Conservation (phyloP, 1,139 yeast genomes). For the Debaryomyces sp. region DNA sequence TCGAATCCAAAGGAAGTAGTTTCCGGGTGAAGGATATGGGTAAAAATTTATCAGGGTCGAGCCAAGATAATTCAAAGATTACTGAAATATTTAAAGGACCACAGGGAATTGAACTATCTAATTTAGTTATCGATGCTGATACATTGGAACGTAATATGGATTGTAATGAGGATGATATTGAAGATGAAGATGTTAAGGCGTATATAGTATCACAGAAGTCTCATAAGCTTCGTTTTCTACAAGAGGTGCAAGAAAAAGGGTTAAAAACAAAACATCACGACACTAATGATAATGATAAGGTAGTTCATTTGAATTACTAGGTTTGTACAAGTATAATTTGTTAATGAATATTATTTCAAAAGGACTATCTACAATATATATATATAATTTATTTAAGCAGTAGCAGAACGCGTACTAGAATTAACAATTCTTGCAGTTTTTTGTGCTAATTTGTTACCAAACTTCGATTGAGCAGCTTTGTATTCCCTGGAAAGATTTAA, state of each 20-base stretch:
- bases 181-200: constrained; percentile 17
- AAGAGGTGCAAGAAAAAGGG: constrained; percentile 28
- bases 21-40: constrained; percentile 6
- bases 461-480: constrained; percentile 17
- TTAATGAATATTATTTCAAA: constrained; percentile 4
- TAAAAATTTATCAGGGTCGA: not conserved
- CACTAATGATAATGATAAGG: not conserved
- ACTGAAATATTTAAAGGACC: not conserved
- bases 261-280: constrained; percentile 3
- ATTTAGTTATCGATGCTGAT: constrained; percentile 23
- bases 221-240: constrained; percentile 25
- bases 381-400: constrained; percentile 2
- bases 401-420: constrained; percentile 4
- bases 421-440: constrained; percentile 6
- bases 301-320: not conserved
- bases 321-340: not conserved
- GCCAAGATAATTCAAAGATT: not conserved
- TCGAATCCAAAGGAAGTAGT: constrained; percentile 11
- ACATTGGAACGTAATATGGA: constrained; percentile 14
- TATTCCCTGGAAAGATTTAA: constrained; percentile 38
- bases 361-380: constrained; percentile 9
- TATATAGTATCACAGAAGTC: constrained; percentile 20
- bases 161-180: constrained; percentile 12
- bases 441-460: constrained; percentile 5
- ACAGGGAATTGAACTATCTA: constrained; percentile 9